Conservation (phyloP, 2,329 filamentous ascomycete genomes). For the Dactylellina cionopaga region DNA sequence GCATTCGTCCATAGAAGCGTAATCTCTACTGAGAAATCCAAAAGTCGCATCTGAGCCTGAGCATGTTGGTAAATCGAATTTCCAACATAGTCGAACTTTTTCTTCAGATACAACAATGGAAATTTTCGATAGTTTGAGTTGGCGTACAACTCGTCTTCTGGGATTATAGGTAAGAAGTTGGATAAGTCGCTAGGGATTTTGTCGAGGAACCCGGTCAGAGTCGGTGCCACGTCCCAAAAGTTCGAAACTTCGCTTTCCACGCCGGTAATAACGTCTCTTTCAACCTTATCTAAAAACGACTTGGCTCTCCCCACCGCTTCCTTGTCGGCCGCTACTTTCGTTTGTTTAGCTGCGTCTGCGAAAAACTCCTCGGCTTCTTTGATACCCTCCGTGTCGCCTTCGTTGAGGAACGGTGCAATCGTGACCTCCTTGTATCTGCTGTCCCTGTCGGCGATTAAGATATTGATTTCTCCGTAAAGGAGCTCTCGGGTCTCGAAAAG, state of each 20-base stretch:
- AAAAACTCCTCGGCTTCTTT: conserved; percentile 85
- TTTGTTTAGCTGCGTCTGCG: conserved; percentile 76
- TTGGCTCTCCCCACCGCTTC: conserved; percentile 78
- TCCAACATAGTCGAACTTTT: conserved; percentile 83
- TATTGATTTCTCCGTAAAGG: conserved; percentile 84
- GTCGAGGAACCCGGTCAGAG: conserved; percentile 79
- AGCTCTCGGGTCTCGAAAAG: conserved; percentile 93
- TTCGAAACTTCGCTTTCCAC: conserved; percentile 91
- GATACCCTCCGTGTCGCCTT: conserved; percentile 79
- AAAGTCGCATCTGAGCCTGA: conserved; percentile 48
- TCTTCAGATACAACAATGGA: conserved; percentile 90
- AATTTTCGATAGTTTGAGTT: conserved; percentile 82
- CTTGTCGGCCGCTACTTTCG: conserved; percentile 75
- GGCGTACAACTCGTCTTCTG: conserved; percentile 80
- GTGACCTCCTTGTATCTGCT: conserved; percentile 86
- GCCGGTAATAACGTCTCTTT: conserved; percentile 84
- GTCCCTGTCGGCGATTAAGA: conserved; percentile 84
- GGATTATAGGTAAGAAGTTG: conserved; percentile 69
- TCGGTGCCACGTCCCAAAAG: conserved; percentile 97
- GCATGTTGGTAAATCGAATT: conserved; percentile 83
- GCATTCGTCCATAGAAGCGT: conserved; percentile 49
- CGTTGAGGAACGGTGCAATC: conserved; percentile 79
- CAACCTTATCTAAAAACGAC: conserved; percentile 80
- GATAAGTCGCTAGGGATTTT: conserved; percentile 72
- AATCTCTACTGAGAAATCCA: conserved; percentile 51